Percentiles rank a stretch among this genome's conserved stretches.
Evolutionary conservation across 2,329 filamentous ascomycete species (phyloP).

Genomic region (Xylariales sp.): DNA sequence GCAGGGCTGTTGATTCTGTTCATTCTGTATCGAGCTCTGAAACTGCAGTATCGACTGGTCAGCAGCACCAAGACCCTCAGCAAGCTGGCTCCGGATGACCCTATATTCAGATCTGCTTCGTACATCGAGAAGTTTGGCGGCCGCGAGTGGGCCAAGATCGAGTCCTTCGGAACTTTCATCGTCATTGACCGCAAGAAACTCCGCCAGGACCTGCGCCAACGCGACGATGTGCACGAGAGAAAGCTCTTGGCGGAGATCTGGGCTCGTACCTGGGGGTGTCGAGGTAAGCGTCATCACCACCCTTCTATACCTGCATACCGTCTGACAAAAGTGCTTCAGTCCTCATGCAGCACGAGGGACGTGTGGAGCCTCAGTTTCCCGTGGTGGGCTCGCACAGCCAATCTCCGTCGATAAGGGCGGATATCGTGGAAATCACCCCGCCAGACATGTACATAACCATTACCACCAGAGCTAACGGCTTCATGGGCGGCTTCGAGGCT

Average conservation of each 20-base stretch:
- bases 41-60: background rate
- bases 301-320: background rate
- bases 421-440: conserved; percentile 12
- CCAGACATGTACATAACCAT: conserved; percentile 14
- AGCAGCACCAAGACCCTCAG: background rate
- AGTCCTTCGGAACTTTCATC: background rate
- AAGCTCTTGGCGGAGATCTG: background rate
- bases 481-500: conserved; percentile 5
- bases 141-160: background rate
- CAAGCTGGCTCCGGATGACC: background rate
- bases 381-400: conserved; percentile 11
- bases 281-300: background rate
- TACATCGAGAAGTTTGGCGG: background rate
- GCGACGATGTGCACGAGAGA: background rate
- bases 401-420: conserved; percentile 9
- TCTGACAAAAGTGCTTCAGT: conserved; percentile 11
- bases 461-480: conserved; percentile 8
- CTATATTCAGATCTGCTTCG: background rate
- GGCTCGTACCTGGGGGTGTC: too few relatives aligned
- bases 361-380: conserved; percentile 5
- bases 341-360: conserved; percentile 12
- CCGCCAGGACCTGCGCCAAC: background rate
- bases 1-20: too few relatives aligned
- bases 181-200: background rate
- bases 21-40: too few relatives aligned